A percentile compares a stretch with the other conserved stretches of the same genome.
phyloP scores from a whole-genome alignment of 2,329 filamentous ascomycete species.

The Beauveria rudraprayagi region DNA sequence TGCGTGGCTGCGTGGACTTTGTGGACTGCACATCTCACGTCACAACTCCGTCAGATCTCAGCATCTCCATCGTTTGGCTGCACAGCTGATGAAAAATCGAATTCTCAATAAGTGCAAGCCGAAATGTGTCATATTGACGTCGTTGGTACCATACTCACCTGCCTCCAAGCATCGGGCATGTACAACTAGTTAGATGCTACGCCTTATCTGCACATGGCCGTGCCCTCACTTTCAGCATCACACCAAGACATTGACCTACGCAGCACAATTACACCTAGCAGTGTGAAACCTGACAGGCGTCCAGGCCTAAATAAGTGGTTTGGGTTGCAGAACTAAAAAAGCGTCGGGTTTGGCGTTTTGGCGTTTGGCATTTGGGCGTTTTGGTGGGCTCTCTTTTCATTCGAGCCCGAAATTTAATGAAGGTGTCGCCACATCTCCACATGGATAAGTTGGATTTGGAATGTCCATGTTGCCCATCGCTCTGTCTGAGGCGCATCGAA shows the following conservation, averaged over 20 bases:
- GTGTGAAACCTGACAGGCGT: not conserved
- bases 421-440: not conserved
- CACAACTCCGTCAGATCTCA: not conserved
- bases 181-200: not conserved
- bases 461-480: not conserved
- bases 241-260: not conserved
- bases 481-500: not conserved
- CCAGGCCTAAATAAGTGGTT: not conserved
- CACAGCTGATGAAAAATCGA: not conserved
- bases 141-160: too few species aligned
- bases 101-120: too few species aligned
- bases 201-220: not conserved
- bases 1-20: not conserved
- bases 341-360: not conserved
- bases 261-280: not conserved
- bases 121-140: too few species aligned
- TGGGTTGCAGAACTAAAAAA: not conserved
- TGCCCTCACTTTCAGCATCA: not conserved
- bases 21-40: not conserved
- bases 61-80: not conserved
- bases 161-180: too few species aligned
- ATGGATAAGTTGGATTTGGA: not conserved
- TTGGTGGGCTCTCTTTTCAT: too few species aligned
- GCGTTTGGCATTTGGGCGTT: too few species aligned
- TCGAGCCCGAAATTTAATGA: not conserved